phyloP scores from a whole-genome alignment of 1,284 basidiomycete species.

The Termitomyces sp. region DNA sequence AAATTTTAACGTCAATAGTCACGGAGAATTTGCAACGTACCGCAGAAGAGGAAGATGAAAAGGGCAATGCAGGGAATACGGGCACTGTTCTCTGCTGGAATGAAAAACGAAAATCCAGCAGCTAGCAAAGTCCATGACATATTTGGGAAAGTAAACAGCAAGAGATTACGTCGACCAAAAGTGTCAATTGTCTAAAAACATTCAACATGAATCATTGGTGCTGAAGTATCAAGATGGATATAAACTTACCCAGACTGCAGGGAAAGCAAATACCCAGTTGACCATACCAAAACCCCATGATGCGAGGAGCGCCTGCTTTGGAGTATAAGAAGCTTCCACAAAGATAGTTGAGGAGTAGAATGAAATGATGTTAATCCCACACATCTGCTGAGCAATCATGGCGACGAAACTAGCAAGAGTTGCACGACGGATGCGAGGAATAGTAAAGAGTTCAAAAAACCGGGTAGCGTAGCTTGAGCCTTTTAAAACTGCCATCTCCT shows the following conservation, averaged over 20 bases:
- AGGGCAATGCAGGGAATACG: slow-evolving; percentile 46
- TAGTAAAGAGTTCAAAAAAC: slow-evolving; percentile 59
- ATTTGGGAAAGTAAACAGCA: slow-evolving; percentile 55
- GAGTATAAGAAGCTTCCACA: slow-evolving; percentile 46
- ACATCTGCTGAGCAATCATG: slow-evolving; percentile 65
- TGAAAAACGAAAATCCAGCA: slow-evolving; percentile 55
- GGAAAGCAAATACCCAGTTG: slow-evolving; percentile 62
- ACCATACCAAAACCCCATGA: slow-evolving; percentile 74
- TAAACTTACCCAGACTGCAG: slow-evolving; percentile 47
- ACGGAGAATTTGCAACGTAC: slow-evolving; percentile 20
- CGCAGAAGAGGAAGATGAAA: slow-evolving; percentile 55
- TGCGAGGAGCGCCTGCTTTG: slow-evolving; percentile 50
- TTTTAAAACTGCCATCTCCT: slow-evolving; percentile 48
- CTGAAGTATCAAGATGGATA: background rate
- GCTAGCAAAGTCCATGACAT: slow-evolving; percentile 57
- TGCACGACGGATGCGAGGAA: slow-evolving; percentile 66
- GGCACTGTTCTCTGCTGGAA: slow-evolving; percentile 33
- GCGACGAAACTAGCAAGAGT: slow-evolving; percentile 62
- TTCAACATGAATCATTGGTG: background rate
- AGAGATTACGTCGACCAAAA: slow-evolving; percentile 55
- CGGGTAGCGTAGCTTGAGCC: slow-evolving; percentile 44
- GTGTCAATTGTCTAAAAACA: slow-evolving; percentile 43
- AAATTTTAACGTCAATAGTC: background rate
- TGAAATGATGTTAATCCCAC: slow-evolving; percentile 52
- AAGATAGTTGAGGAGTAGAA: slow-evolving; percentile 74